Evolutionary conservation across 129 eudicot species (phyloP).

Genomic region (Escallonia rubra): DNA sequence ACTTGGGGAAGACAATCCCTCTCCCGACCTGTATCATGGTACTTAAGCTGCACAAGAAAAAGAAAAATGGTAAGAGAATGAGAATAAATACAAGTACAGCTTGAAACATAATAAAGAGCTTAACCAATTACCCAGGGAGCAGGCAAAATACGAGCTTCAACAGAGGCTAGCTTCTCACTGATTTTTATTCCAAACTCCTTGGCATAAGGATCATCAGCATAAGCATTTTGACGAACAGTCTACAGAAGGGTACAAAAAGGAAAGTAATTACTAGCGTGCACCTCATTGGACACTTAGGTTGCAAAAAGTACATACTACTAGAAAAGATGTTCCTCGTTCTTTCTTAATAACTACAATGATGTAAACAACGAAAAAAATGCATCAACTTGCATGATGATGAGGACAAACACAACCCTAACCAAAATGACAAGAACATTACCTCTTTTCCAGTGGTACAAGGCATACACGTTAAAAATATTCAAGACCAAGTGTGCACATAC

Average conservation of each 20-base stretch:
- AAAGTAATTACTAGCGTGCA: background rate
- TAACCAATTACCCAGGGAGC: slow-evolving; percentile 68
- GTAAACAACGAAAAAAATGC: background rate
- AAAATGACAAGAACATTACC: too few species aligned
- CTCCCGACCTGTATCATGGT: slow-evolving; percentile 92
- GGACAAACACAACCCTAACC: background rate
- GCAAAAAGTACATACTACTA: background rate
- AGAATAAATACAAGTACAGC: background rate
- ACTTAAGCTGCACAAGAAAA: slow-evolving; percentile 59
- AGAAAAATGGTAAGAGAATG: background rate
- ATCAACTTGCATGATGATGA: background rate
- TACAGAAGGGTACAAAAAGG: slow-evolving; percentile 19
- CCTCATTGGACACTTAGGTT: background rate
- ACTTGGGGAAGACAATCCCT: slow-evolving; percentile 89
- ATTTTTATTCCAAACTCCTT: slow-evolving; percentile 90
- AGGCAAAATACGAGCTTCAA: slow-evolving; percentile 91
- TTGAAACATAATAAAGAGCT: background rate
- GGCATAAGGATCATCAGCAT: slow-evolving; percentile 76
- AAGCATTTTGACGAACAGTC: slow-evolving; percentile 90
- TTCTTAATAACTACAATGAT: too few species aligned
- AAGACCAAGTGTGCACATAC: background rate
- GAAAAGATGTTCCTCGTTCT: too few species aligned
- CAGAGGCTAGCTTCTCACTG: slow-evolving; percentile 73
- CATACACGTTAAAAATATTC: background rate
- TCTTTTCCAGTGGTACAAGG: too few species aligned